Evolutionary conservation across 257 asterid genomes (phyloP), one percentile per base, ranked within the genome.

Genomic region (Petunia axillaris): DNA sequence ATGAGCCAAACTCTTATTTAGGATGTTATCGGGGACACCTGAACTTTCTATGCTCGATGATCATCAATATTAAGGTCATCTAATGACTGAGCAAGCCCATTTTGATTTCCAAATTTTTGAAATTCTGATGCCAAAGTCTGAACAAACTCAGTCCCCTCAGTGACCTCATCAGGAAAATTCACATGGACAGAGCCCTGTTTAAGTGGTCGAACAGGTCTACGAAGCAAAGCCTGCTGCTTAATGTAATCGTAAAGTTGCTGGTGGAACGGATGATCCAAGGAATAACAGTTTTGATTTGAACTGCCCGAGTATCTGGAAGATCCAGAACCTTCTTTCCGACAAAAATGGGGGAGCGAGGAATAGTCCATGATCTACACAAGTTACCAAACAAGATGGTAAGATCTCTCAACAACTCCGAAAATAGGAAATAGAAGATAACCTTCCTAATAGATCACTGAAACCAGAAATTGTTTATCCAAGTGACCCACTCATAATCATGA

Each of bases 191-290:
- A 92, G 39, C 95, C 93, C 76, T 90, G 95, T 76, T 86, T 89
- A 48, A 81, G 8, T 57, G 90, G 93, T 57, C 50, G 76, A n/a
- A 67, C 78, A 15, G 82, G 83, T 66, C 46, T 25, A 38, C 67
- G 84, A 55, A 77, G 81, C 80, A 74, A 48, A 46, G 83, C 77
- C 84, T 89, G 95, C 86, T 87, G 85, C 87, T 89, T 89, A 50
- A 92, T 81, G 85, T 92, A 86, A 77, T 83, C 82, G 62, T 92
- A 90, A 59, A 89, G 90, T 74, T 88, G 91, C 66, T 87, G 93
- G 85, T 92, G 95, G 79, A 90, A 92, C 0, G 92, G 94, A 86
- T 92, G 94, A 85, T 90, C 93, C 90, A 88, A 82, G 65, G 93
- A 89, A 81, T 78, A 92, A 86, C 93, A 92, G 73, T 84, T 88